Percentiles rank a stretch among this genome's conserved stretches.
These are phyloP conservation scores for Boletus coccyginus DNA, from an alignment of 768 basidiomycete genomes.

Conservation along the genomic window DNA sequence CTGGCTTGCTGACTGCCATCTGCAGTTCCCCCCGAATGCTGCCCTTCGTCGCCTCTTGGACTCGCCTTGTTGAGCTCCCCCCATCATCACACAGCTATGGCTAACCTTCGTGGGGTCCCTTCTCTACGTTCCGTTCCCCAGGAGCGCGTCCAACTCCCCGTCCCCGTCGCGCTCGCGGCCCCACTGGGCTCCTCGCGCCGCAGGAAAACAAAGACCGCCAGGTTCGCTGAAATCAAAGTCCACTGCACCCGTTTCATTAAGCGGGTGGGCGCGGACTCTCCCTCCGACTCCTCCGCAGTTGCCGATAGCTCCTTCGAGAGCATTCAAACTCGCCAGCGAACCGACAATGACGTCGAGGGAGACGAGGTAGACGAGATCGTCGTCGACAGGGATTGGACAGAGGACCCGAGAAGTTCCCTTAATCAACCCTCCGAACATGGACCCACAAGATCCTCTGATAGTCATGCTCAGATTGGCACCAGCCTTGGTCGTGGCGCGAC, in stretches of 20 bases:
- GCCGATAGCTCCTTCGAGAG: conserved; percentile 48
- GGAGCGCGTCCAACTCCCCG: conserved; percentile 35
- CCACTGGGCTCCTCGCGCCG: conserved; percentile 20
- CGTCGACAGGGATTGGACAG: conserved; percentile 69
- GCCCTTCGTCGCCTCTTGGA: neutral
- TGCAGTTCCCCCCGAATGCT: conserved; percentile 2
- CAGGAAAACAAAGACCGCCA: conserved; percentile 37
- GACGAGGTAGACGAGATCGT: conserved; percentile 67
- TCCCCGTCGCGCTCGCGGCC: conserved; percentile 39
- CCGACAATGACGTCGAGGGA: conserved; percentile 31
- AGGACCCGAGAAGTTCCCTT: conserved; percentile 53
- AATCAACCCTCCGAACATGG: conserved; percentile 51
- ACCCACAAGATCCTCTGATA: conserved; percentile 50
- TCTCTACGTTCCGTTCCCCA: neutral
- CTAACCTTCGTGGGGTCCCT: neutral
- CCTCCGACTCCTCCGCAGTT: conserved; percentile 51
- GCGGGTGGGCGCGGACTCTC: conserved; percentile 55
- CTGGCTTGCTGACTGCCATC: conserved; percentile 12
- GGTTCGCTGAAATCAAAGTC: conserved; percentile 37
- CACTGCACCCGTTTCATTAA: conserved; percentile 53
- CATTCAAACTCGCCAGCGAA: conserved; percentile 29
- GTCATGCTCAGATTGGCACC: conserved; percentile 33
- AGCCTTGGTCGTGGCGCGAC: conserved; percentile 39
- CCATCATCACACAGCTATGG: conserved; percentile 12
- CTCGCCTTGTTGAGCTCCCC: neutral